A percentile compares a stretch with the other conserved stretches of the same genome.
These are phyloP conservation scores for Areca catechu DNA, from an alignment of 176 grass and related monocot genomes.

Conservation along the genomic window DNA sequence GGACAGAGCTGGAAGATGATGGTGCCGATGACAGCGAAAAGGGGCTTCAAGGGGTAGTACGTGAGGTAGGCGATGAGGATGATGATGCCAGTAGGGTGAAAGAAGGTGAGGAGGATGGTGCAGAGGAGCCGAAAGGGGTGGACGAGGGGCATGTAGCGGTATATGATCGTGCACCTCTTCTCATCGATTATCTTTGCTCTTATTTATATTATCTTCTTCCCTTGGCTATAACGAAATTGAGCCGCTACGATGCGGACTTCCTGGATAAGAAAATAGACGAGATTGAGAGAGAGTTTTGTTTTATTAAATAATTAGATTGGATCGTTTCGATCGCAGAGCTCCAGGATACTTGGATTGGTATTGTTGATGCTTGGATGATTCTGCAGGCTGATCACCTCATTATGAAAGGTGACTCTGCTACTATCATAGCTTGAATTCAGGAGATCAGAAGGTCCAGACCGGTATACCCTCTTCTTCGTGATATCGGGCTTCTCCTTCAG, in stretches of 20 bases:
- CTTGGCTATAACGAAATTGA: conserved; percentile 38
- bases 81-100: conserved; percentile 9
- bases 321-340: too few species aligned
- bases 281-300: too few species aligned
- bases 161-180: conserved; percentile 3
- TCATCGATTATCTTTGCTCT: conserved; percentile 6
- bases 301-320: too few species aligned
- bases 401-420: too few species aligned
- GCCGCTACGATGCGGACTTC: conserved; percentile 51
- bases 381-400: too few species aligned
- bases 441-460: too few species aligned
- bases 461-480: too few species aligned
- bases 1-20: conserved; percentile 37
- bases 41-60: conserved; percentile 51
- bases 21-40: conserved; percentile 28
- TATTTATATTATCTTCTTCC: too few species aligned
- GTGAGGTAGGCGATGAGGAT: conserved; percentile 34
- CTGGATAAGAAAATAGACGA: conserved; percentile 86
- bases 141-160: background rate
- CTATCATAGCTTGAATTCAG: too few species aligned
- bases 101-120: conserved; percentile 1
- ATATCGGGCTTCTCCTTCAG: too few species aligned
- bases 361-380: too few species aligned
- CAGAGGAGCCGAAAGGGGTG: conserved; percentile 12
- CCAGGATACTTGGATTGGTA: too few species aligned